Percentiles rank a stretch among this genome's conserved stretches.
phyloP scores from a whole-genome alignment of 129 eudicot species.

The Flaveria ramosissima region DNA sequence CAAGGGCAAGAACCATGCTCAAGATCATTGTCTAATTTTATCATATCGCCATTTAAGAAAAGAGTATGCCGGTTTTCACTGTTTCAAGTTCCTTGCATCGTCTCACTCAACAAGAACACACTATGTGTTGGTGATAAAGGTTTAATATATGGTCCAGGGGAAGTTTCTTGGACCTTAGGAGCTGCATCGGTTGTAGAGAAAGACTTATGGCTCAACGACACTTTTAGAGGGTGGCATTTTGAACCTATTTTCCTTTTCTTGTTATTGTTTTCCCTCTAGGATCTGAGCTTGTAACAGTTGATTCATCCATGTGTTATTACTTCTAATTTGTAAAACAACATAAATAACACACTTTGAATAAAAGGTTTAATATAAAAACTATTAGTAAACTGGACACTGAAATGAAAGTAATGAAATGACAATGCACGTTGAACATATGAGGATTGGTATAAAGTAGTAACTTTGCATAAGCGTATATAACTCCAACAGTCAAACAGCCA shows the following conservation, averaged over 20 bases:
- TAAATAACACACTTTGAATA: background rate
- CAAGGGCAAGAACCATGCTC: conserved; percentile 6
- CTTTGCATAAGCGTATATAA: background rate
- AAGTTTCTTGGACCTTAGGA: conserved; percentile 76
- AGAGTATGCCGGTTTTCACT: conserved; percentile 37
- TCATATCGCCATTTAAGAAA: conserved; percentile 18
- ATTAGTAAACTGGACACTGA: background rate
- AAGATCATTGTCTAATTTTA: conserved; percentile 46
- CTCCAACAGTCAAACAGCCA: background rate
- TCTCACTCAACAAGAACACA: conserved; percentile 54
- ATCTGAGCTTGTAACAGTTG: too few relatives aligned
- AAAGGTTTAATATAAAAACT: background rate
- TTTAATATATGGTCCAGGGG: conserved; percentile 70
- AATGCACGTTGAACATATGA: conserved; percentile 9
- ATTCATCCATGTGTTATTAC: too few relatives aligned
- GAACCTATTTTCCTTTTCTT: too few relatives aligned
- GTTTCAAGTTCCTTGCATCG: conserved; percentile 56
- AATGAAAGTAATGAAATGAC: background rate
- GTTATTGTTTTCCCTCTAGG: too few relatives aligned
- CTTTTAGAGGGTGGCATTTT: too few relatives aligned
- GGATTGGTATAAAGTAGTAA: conserved; percentile 17
- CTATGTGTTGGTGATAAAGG: conserved; percentile 55
- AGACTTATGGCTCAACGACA: conserved; percentile 19
- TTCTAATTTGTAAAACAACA: too few relatives aligned
- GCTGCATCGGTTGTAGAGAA: too few relatives aligned